Evolutionary conservation across 305 asterid genomes (phyloP), one percentile per base, ranked within the genome.

Genomic region (Euphrasia arctica): DNA sequence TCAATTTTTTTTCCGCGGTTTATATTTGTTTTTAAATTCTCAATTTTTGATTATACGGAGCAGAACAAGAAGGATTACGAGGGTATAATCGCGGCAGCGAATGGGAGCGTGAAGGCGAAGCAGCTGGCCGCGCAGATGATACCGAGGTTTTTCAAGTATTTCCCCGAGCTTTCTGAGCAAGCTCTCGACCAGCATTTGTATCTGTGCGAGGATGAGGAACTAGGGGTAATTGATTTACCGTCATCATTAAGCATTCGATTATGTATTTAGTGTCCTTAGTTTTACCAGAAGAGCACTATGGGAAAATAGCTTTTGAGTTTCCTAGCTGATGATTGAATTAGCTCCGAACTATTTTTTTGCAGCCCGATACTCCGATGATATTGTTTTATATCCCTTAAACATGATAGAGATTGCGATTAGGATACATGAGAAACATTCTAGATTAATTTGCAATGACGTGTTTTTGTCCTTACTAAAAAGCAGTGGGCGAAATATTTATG

Each of bases 91-190:
- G 91, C 86, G 43, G 95, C 96, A 12, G 95, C 94, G 0, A 81
- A 78, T 54, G 95, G 93, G 48, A 85, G 87, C 50, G 95, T 83
- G 54, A 90, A 90, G 82, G 88, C 95, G 25, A 92, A 84, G 79
- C 98, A 92, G 63, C 65, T 92, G 83, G 81, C 98, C 12, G 98
- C 98, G 15, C 95, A 85, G 77, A 80, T 92, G 72, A 92, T 92
- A 52, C 98, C 97, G 0, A 92, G 82, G 90, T 92, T 84, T 60
- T 83, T 85, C 76, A 92, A 90, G 79, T 74, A 43, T 75, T 92
- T 89, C 64, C 98, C 94, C 0, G 79, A 78, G 76, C 83, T 82
- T 10, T 68, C 87, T 0, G 97, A 81, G 67, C 88, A 84, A 68
- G 95, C 98, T 42, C 82, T 90, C 28, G 98, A 90, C 65, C 87